These are phyloP conservation scores for Lodderomyces margitis DNA, from an alignment of 1,139 yeast species.

Conservation along the genomic window DNA sequence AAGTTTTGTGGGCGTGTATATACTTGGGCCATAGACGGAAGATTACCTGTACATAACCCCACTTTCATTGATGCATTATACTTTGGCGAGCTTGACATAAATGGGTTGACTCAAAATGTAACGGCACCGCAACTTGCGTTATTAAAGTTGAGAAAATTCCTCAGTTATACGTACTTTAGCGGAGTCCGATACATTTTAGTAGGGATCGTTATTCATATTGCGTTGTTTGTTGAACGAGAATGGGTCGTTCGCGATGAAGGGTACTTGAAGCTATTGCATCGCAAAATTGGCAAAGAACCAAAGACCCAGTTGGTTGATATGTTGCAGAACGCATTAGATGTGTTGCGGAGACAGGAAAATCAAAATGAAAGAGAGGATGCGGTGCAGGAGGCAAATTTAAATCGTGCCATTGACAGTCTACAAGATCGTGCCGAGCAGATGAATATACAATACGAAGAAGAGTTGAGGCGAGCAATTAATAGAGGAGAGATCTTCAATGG, in stretches of 20 bases:
- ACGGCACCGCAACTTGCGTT: conserved; percentile 12
- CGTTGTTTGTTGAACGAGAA: conserved; percentile 60
- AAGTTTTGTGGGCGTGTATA: conserved; percentile 49
- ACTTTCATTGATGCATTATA: conserved; percentile 41
- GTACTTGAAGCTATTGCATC: conserved; percentile 52
- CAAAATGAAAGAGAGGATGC: conserved; percentile 19
- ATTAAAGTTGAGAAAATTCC: conserved; percentile 20
- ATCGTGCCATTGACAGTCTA: conserved; percentile 32
- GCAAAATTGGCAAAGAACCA: conserved; percentile 58
- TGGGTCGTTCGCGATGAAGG: conserved; percentile 74
- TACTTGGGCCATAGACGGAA: conserved; percentile 55
- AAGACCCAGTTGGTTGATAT: conserved; percentile 41
- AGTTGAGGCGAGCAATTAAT: conserved; percentile 21
- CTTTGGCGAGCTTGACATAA: conserved; percentile 42
- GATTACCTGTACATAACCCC: conserved; percentile 38
- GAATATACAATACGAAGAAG: conserved; percentile 18
- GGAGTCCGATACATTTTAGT: conserved; percentile 41
- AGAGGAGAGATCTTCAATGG: conserved; percentile 11
- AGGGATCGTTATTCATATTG: conserved; percentile 42
- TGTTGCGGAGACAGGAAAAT: conserved; percentile 27
- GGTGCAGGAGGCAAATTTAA: conserved; percentile 25
- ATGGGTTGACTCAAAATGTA: conserved; percentile 5
- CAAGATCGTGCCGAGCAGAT: conserved; percentile 16
- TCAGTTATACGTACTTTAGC: conserved; percentile 37
- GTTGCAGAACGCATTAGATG: conserved; percentile 31